Base-by-base conservation (phyloP, 2,329 filamentous ascomycete species). In the Stromatinia cepivora region DNA sequence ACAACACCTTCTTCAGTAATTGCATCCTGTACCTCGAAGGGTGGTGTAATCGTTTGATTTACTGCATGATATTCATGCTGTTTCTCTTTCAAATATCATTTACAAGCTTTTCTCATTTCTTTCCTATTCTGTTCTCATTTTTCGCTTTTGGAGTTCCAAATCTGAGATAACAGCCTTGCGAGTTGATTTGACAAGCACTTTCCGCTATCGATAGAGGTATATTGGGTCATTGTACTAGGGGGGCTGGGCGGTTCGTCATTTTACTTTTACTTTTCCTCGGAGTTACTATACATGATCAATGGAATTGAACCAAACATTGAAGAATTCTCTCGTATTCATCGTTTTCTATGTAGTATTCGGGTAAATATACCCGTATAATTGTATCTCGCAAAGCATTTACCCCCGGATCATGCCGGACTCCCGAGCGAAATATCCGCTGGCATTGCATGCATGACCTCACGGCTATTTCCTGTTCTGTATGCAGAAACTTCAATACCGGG, bases 1-100 rank as follows among this genome's bases (percentile, higher is more conserved):
- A 39, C 66, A 20, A 68, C 58, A 11, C 66, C 66, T 20, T n/a
- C 66, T 39, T 64, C 57, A 25, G 48, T 64, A 10, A 48, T 57
- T 5, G 56, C 58, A 48, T 53, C 45, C 34, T 68, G 66, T 25
- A 68, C 48, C 17, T 56, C 58, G 9, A 53, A 63, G 48, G 66
- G 66, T 7, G 66, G 66, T 28, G 48, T 50, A 20, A 39, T 63
- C 39, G 9, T 52, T 52, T 63, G 46, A 63, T 52, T 39, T 39
- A 4, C n/a, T 46, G 39, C n/a, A 20, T 20, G 1, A 10, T 4
- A 11, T 48, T 48, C 0, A 34, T 11, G 20, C 28, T 4, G 15
- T 48, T 5, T 25, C 15, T 36, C 15, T 5, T 22, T 17, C 4
- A 1, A 10, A 8, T 31, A 15, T 31, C 25, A 22, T 31, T 0